Percentiles rank a stretch among this genome's conserved stretches.
Conservation (phyloP, 2,329 filamentous ascomycete species). For the Colletotrichum kahawae region DNA sequence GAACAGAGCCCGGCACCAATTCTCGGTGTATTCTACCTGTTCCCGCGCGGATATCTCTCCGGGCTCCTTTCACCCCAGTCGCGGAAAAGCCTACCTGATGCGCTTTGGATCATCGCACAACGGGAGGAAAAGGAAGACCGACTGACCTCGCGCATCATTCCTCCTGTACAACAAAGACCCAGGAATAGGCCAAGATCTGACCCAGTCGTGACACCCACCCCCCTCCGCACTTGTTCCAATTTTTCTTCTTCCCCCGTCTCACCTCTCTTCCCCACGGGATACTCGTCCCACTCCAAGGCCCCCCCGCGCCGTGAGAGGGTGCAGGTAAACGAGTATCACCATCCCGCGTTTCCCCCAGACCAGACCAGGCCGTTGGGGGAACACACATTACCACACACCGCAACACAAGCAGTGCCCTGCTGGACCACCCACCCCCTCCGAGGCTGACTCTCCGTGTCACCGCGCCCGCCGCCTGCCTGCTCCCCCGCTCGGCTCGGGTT, state of each 20-base stretch:
- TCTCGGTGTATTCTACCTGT: neutral
- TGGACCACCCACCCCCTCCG: neutral
- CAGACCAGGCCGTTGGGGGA: neutral
- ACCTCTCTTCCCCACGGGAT: conserved; percentile 2
- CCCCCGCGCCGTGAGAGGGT: neutral
- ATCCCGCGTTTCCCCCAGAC: neutral
- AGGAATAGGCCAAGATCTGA: conserved; percentile 10
- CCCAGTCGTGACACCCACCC: neutral
- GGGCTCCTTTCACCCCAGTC: neutral
- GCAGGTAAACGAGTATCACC: neutral
- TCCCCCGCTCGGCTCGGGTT: conserved; percentile 5
- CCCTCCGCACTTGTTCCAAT: neutral
- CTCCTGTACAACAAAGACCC: neutral
- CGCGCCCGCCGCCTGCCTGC: neutral
- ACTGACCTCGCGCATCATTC: conserved; percentile 7
- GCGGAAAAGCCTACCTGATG: neutral
- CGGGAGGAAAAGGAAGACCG: neutral
- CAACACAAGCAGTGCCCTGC: neutral
- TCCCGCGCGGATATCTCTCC: neutral
- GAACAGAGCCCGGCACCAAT: neutral
- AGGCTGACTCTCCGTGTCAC: conserved; percentile 4
- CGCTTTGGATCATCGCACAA: neutral
- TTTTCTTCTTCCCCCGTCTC: neutral
- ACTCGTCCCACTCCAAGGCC: neutral
- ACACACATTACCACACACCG: neutral